Evolutionary conservation across 2,329 filamentous ascomycete genomes (phyloP).

Genomic region (Herpotrichia juniperi): DNA sequence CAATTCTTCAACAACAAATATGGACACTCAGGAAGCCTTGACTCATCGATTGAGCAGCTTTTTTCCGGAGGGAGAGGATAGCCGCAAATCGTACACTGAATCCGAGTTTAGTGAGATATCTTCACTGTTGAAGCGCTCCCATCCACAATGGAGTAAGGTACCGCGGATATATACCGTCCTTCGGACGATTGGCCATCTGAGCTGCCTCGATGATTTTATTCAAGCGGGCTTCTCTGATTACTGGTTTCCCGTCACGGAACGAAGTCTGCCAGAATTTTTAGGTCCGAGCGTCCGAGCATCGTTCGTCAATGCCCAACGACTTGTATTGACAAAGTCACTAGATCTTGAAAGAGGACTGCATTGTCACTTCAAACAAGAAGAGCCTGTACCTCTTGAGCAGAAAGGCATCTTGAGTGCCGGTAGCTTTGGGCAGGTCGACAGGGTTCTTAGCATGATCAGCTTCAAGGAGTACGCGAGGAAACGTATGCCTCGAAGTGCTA

Average conservation of each 20-base stretch:
- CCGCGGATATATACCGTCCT: slow-evolving; percentile 35
- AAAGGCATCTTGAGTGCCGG: slow-evolving; percentile 27
- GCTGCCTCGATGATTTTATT: slow-evolving; percentile 27
- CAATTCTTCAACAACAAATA: not conserved
- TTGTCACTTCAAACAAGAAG: slow-evolving; percentile 22
- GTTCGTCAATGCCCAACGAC: slow-evolving; percentile 16
- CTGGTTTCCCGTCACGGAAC: slow-evolving; percentile 30
- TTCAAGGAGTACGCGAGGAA: too few species aligned
- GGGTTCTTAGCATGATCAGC: slow-evolving; percentile 26
- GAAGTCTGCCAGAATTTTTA: slow-evolving; percentile 19
- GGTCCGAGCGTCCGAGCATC: not conserved
- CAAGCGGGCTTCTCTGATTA: slow-evolving; percentile 28
- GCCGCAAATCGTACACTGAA: slow-evolving; percentile 3
- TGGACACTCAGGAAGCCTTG: not conserved
- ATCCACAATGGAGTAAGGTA: slow-evolving; percentile 17
- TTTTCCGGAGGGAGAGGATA: not conserved
- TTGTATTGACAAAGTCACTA: slow-evolving; percentile 31
- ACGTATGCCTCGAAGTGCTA: slow-evolving; percentile 20
- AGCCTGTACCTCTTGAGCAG: slow-evolving; percentile 24
- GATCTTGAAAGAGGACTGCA: slow-evolving; percentile 30
- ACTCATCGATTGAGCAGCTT: slow-evolving; percentile 1
- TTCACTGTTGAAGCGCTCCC: slow-evolving; percentile 8
- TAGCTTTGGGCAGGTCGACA: slow-evolving; percentile 30
- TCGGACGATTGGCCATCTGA: slow-evolving; percentile 23
- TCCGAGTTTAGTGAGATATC: slow-evolving; percentile 14